Conservation (phyloP, 805 yeast genomes). For the Pichia exigua region DNA sequence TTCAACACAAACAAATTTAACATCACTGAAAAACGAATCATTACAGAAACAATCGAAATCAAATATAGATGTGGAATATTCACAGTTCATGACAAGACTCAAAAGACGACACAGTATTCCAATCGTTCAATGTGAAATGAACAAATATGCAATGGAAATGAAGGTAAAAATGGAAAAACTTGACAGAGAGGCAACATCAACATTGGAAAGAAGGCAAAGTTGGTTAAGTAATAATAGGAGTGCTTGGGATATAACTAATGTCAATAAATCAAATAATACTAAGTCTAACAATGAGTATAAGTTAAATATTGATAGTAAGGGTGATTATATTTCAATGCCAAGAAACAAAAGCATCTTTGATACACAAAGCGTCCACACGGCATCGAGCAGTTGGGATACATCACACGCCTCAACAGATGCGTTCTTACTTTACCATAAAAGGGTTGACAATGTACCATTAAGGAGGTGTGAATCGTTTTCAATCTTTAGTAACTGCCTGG, state of each 20-base stretch:
- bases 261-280: background rate
- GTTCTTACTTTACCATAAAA: background rate
- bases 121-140: conserved; percentile 27
- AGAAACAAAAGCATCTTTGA: conserved; percentile 6
- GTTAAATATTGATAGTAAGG: background rate
- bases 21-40: background rate
- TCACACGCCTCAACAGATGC: background rate
- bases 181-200: background rate
- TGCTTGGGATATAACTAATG: background rate
- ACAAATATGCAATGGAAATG: conserved; percentile 22
- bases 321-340: background rate
- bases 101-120: conserved; percentile 36
- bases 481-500: conserved; percentile 13
- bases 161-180: conserved; percentile 10
- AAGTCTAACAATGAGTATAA: background rate
- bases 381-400: conserved; percentile 1
- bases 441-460: background rate
- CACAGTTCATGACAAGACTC: conserved; percentile 19
- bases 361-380: conserved; percentile 1
- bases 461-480: conserved; percentile 32
- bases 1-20: conserved; percentile 2
- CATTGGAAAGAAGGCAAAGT: conserved; percentile 2
- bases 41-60: background rate
- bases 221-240: background rate
- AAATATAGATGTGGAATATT: conserved; percentile 14